phyloP scores from a whole-genome alignment of 108 stramenopile species.

The Cyclotella cryptica region DNA sequence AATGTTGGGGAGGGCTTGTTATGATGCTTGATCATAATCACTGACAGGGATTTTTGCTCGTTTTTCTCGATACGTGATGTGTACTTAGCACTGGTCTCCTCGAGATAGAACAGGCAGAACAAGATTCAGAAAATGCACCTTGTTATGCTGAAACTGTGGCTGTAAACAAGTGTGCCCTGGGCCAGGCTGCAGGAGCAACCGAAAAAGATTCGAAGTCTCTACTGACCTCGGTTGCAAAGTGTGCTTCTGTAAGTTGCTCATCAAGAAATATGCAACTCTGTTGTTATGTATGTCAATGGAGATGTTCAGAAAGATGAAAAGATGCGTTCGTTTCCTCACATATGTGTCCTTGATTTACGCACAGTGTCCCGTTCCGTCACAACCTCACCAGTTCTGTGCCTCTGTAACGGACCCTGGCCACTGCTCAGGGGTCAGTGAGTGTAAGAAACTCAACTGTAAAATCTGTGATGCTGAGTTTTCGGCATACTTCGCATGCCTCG shows the following conservation, averaged over 20 bases:
- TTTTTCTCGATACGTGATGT: neutral
- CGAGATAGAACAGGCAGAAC: neutral
- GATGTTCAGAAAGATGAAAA: too few species aligned
- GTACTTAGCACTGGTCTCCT: neutral
- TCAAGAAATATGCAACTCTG: too few species aligned
- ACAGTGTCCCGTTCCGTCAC: neutral
- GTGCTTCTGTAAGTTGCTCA: neutral
- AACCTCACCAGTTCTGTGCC: neutral
- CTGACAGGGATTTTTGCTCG: neutral
- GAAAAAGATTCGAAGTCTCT: too few species aligned
- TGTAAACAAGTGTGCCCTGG: neutral
- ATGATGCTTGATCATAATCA: too few species aligned
- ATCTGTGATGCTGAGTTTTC: neutral
- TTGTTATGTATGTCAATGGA: neutral
- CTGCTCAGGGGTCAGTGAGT: neutral
- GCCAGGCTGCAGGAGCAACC: neutral
- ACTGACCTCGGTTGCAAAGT: neutral
- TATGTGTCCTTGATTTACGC: neutral
- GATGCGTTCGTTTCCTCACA: neutral
- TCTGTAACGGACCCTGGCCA: neutral
- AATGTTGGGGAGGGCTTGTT: too few species aligned
- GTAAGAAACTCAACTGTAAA: slow-evolving; percentile 4
- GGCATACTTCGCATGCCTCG: neutral
- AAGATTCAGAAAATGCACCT: neutral
- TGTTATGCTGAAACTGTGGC: neutral